Evolutionary conservation across 768 basidiomycete genomes (phyloP).

Genomic region (Cubamyces lactineus): DNA sequence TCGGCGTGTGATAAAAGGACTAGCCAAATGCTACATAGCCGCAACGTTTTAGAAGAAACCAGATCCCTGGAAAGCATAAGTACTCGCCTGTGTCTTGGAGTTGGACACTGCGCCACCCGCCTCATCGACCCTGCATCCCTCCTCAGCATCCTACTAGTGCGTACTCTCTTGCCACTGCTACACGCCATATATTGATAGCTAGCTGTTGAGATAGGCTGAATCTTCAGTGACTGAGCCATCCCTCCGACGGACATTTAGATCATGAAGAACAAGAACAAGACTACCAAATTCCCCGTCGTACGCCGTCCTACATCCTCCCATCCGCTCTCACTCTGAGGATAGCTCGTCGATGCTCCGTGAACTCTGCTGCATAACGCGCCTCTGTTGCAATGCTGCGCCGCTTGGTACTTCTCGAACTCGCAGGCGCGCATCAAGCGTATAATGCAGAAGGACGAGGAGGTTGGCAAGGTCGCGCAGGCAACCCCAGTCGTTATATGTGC

Average conservation of each 20-base stretch:
- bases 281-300: conserved; percentile 90
- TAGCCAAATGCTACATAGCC: background rate
- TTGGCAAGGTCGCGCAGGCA: conserved; percentile 96
- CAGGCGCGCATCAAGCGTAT: conserved; percentile 99
- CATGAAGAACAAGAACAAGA: conserved; percentile 94
- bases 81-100: too few species aligned
- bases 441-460: conserved; percentile 99
- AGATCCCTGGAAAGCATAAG: too few species aligned
- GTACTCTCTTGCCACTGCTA: background rate
- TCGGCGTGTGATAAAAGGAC: conserved; percentile 42
- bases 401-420: background rate
- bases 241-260: background rate
- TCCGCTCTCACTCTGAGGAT: background rate
- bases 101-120: too few species aligned
- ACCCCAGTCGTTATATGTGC: conserved; percentile 96
- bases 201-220: background rate
- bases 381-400: too few species aligned
- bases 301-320: conserved; percentile 36
- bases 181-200: background rate
- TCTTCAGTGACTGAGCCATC: too few species aligned
- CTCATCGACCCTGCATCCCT: background rate
- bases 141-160: background rate
- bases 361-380: background rate
- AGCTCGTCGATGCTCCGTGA: background rate
- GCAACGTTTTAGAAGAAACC: background rate